These are phyloP conservation scores for Ochetophila trinervis DNA, from an alignment of 306 rosid genomes.

Conservation along the genomic window DNA sequence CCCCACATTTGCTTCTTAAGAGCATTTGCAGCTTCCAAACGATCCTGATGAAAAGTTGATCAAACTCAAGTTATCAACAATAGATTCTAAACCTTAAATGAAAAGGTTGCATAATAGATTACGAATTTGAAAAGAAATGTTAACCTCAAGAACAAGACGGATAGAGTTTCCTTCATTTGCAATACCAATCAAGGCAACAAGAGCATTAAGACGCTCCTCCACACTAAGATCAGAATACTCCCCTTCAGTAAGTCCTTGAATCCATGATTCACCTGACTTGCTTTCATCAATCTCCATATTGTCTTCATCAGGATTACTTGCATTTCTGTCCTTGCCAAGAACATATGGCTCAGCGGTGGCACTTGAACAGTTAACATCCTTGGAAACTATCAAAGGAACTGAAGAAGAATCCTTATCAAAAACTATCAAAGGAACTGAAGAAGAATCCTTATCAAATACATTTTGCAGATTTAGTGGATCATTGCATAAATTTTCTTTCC, in stretches of 20 bases:
- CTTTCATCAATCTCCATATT: conserved; percentile 97
- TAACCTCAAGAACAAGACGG: conserved; percentile 94
- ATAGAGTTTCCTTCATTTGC: conserved; percentile 98
- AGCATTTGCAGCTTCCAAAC: conserved; percentile 95
- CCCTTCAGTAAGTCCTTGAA: conserved; percentile 93
- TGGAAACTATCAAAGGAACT: conserved; percentile 52
- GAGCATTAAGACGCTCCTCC: conserved; percentile 89
- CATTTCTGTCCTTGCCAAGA: conserved; percentile 37
- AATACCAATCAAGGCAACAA: conserved; percentile 75
- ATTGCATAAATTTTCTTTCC: conserved; percentile 44
- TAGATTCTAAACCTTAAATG: not conserved
- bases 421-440: conserved; percentile 48
- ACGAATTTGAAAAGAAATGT: conserved; percentile 3
- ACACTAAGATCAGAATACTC: conserved; percentile 92
- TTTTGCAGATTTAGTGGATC: conserved; percentile 44
- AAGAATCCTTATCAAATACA: conserved; percentile 50
- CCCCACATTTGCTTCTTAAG: conserved; percentile 99
- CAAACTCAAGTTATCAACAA: conserved; percentile 24
- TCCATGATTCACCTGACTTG: conserved; percentile 93
- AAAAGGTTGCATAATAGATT: not conserved
- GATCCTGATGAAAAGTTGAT: conserved; percentile 57
- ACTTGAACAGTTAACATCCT: conserved; percentile 42
- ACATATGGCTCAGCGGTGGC: conserved; percentile 36
- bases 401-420: conserved; percentile 47
- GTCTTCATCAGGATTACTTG: conserved; percentile 53